phyloP scores from a whole-genome alignment of 176 grass and related monocot species.

The Eremochloa ophiuroides region DNA sequence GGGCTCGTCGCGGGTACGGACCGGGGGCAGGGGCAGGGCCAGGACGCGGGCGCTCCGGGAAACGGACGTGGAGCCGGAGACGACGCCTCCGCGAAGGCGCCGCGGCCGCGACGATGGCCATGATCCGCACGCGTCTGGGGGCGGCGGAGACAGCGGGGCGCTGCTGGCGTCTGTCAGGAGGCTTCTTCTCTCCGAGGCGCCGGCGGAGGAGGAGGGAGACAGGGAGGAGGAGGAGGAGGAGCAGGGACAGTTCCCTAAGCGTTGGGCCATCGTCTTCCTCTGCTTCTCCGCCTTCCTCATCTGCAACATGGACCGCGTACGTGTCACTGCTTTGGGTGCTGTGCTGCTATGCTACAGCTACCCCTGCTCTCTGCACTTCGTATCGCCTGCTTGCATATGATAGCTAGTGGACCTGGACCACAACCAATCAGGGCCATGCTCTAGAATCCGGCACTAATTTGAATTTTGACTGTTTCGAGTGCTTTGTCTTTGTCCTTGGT shows the following conservation, averaged over 20 bases:
- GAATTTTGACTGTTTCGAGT: neutral
- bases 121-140: neutral
- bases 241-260: slow-evolving; percentile 58
- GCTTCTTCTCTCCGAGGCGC: slow-evolving; percentile 15
- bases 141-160: neutral
- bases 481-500: no score
- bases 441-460: neutral
- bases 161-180: slow-evolving; percentile 33
- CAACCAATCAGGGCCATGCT: neutral
- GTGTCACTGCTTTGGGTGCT: neutral
- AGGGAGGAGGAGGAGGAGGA: neutral
- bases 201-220: neutral
- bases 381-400: neutral
- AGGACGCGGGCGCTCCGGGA: slow-evolving; percentile 30
- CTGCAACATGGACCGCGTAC: slow-evolving; percentile 96
- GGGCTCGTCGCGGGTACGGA: neutral
- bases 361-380: neutral
- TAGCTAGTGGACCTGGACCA: no score
- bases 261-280: slow-evolving; percentile 83
- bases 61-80: slow-evolving; percentile 34
- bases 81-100: neutral
- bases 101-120: neutral
- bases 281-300: slow-evolving; percentile 95
- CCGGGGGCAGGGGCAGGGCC: neutral
- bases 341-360: no score